phyloP scores from a whole-genome alignment of 2,329 filamentous ascomycete genomes.

The Exophiala dermatitidis region DNA sequence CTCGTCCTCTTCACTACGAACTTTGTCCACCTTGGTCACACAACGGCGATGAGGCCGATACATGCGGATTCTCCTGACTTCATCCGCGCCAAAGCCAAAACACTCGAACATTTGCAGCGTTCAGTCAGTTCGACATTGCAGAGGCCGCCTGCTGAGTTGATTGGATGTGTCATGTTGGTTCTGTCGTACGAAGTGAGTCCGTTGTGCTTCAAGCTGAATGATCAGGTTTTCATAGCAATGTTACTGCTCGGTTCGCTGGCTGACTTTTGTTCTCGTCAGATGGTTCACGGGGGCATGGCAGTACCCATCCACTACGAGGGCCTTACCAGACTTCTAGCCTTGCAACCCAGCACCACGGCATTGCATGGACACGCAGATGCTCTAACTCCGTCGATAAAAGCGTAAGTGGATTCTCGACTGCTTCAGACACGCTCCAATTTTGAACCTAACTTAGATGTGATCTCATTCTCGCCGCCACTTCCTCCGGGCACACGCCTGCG shows the following conservation, averaged over 20 bases:
- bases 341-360: neutral
- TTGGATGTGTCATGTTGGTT: slow-evolving; percentile 3
- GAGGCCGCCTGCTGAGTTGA: neutral
- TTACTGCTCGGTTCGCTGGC: neutral
- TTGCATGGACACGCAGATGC: neutral
- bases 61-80: slow-evolving; percentile 3
- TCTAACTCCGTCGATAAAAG: neutral
- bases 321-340: slow-evolving; percentile 1
- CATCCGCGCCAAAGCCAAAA: slow-evolving; percentile 2
- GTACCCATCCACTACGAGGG: slow-evolving; percentile 6
- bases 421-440: neutral
- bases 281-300: slow-evolving; percentile 2
- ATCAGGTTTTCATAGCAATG: neutral
- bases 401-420: neutral
- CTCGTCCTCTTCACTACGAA: slow-evolving; percentile 6
- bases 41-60: slow-evolving; percentile 1
- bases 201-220: neutral
- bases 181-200: slow-evolving; percentile 7
- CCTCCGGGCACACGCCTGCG: neutral
- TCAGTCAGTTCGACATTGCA: neutral
- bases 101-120: slow-evolving; percentile 2
- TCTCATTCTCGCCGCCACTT: slow-evolving; percentile 6
- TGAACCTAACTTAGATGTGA: slow-evolving; percentile 3
- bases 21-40: slow-evolving; percentile 7
- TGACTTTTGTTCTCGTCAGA: neutral